A percentile compares a stretch with the other conserved stretches of the same genome.
Evolutionary conservation across 495 filamentous ascomycete genomes (phyloP).

Genomic region (Darksidea phi): DNA sequence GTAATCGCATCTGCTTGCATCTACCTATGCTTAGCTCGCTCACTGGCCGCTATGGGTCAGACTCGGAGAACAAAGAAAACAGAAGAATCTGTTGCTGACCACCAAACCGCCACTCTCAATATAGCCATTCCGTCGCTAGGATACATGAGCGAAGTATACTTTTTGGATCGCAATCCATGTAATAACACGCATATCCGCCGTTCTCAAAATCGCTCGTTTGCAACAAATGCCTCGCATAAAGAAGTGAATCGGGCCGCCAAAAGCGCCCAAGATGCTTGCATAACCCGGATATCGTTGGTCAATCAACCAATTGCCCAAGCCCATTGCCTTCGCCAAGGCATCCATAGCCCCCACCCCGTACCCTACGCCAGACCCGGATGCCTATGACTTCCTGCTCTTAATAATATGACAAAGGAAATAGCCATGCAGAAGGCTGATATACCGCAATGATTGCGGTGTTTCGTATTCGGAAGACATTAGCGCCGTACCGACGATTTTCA

Average conservation of each 20-base stretch:
- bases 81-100: neutral
- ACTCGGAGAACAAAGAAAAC: neutral
- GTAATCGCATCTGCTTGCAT: neutral
- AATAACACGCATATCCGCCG: neutral
- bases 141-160: neutral
- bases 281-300: neutral
- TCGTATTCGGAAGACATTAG: conserved; percentile 5
- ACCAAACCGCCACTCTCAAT: neutral
- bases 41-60: neutral
- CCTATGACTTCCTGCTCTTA: neutral
- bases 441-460: neutral
- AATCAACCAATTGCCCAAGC: neutral
- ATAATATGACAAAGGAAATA: conserved; percentile 11
- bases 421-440: conserved; percentile 8
- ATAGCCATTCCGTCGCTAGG: neutral
- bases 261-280: neutral
- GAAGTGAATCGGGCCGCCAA: neutral
- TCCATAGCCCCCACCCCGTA: neutral
- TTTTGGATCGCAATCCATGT: neutral
- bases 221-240: neutral
- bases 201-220: neutral
- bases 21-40: neutral
- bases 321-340: neutral
- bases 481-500: conserved; percentile 5
- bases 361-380: neutral